Evolutionary conservation across 139 green algal genomes (phyloP).

Genomic region (Chlamydomonas incerta): DNA sequence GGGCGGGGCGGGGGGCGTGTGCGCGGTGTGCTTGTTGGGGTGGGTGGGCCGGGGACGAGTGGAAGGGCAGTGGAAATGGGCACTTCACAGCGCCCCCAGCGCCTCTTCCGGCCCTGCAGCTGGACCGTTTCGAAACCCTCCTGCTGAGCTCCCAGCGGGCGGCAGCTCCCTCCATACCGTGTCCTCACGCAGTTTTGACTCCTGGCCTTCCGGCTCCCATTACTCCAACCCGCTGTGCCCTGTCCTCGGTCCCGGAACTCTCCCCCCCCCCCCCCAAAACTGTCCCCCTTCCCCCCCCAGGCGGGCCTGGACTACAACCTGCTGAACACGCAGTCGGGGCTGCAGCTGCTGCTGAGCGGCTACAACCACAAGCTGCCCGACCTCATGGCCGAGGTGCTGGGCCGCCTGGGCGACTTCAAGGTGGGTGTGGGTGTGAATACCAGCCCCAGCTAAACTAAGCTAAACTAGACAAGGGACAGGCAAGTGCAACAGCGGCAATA

Average conservation of each 20-base stretch:
- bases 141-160: no score
- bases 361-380: constrained; percentile 89
- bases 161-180: no score
- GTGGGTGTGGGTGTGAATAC: constrained; percentile 49
- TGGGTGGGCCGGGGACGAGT: neutral
- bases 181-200: no score
- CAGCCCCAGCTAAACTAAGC: no score
- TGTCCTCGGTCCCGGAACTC: no score
- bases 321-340: constrained; percentile 26
- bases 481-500: no score
- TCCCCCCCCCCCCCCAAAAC: neutral
- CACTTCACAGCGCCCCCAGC: no score
- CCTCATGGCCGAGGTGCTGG: constrained; percentile 78
- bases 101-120: no score
- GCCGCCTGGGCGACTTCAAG: constrained; percentile 66
- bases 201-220: no score
- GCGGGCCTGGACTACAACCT: constrained; percentile 44
- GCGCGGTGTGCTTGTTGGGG: neutral
- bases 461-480: no score
- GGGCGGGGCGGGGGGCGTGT: neutral
- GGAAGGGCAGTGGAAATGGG: neutral
- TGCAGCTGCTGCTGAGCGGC: constrained; percentile 59
- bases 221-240: no score
- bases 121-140: no score
- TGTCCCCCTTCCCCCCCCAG: neutral